phyloP scores from a whole-genome alignment of 2,329 filamentous ascomycete species.

The Bipolaris gigantea region DNA sequence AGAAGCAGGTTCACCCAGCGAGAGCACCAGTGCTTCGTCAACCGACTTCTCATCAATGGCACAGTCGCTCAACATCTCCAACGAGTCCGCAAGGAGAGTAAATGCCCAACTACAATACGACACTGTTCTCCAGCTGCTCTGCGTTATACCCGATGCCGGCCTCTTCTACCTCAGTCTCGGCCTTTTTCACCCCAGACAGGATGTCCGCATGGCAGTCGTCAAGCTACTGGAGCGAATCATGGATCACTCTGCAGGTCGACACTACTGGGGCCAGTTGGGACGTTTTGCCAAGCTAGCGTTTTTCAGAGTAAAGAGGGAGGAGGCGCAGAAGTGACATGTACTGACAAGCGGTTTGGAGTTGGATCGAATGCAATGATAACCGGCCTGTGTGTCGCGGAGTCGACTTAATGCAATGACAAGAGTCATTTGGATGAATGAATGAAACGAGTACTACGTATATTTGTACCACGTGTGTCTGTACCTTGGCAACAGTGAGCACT shows the following conservation, averaged over 20 bases:
- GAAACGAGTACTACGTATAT: not conserved
- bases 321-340: slow-evolving; percentile 16
- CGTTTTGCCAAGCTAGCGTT: slow-evolving; percentile 87
- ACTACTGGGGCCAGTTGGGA: slow-evolving; percentile 88
- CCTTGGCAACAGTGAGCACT: not conserved
- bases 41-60: slow-evolving; percentile 23
- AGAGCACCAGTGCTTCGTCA: slow-evolving; percentile 22
- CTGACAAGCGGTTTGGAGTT: not conserved
- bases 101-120: slow-evolving; percentile 41
- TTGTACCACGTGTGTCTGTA: not conserved
- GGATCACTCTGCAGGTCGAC: slow-evolving; percentile 84
- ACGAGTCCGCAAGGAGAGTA: slow-evolving; percentile 28
- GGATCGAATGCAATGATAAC: not conserved
- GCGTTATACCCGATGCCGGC: slow-evolving; percentile 80
- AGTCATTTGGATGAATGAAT: slow-evolving; percentile 1
- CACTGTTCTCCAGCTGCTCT: slow-evolving; percentile 64
- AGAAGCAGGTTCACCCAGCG: slow-evolving; percentile 32
- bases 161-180: slow-evolving; percentile 90
- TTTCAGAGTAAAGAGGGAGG: slow-evolving; percentile 72
- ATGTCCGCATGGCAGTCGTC: slow-evolving; percentile 76
- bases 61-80: slow-evolving; percentile 29
- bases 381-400: not conserved
- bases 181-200: slow-evolving; percentile 83
- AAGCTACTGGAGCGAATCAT: slow-evolving; percentile 80
- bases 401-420: not conserved